A percentile compares a stretch with the other conserved stretches of the same genome.
These are phyloP conservation scores for Wickerhamomyces xylosicus DNA, from an alignment of 805 yeast species.

Conservation along the genomic window DNA sequence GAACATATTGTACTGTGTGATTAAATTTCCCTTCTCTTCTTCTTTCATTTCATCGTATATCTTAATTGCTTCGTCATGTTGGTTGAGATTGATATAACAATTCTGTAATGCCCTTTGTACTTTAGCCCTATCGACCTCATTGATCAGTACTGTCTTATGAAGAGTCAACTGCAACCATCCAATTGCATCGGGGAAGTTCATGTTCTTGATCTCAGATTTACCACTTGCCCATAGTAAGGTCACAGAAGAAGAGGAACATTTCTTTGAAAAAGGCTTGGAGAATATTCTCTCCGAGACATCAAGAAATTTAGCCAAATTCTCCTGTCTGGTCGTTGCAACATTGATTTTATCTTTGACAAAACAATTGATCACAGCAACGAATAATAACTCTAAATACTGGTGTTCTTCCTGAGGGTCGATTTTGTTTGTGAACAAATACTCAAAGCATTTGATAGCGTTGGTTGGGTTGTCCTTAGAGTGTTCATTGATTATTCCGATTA, in stretches of 20 bases:
- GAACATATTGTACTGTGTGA: slow-evolving; percentile 24
- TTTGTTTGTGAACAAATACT: slow-evolving; percentile 24
- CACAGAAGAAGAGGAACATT: slow-evolving; percentile 22
- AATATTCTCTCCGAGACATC: slow-evolving; percentile 21
- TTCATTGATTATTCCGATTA: slow-evolving; percentile 20
- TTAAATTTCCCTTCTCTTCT: slow-evolving; percentile 14
- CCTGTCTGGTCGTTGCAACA: slow-evolving; percentile 14
- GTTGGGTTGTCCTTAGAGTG: slow-evolving; percentile 16
- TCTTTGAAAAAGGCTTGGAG: slow-evolving; percentile 16
- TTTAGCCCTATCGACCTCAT: slow-evolving; percentile 24
- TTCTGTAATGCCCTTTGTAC: slow-evolving; percentile 26
- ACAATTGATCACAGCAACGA: slow-evolving; percentile 21
- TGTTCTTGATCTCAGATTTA: slow-evolving; percentile 20
- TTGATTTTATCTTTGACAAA: slow-evolving; percentile 18
- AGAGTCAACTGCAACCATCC: slow-evolving; percentile 20
- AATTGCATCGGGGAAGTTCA: slow-evolving; percentile 13
- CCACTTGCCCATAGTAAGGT: slow-evolving; percentile 31
- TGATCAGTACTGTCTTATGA: slow-evolving; percentile 15
- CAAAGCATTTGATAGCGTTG: slow-evolving; percentile 23
- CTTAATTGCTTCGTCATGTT: slow-evolving; percentile 13
- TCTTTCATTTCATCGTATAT: slow-evolving; percentile 18
- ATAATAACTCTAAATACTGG: slow-evolving; percentile 12
- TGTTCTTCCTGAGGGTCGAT: slow-evolving; percentile 18
- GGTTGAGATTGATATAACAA: slow-evolving; percentile 17
- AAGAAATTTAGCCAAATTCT: slow-evolving; percentile 16